Conservation (phyloP, 2,329 filamentous ascomycete species). For the Fusarium protoensiforme region DNA sequence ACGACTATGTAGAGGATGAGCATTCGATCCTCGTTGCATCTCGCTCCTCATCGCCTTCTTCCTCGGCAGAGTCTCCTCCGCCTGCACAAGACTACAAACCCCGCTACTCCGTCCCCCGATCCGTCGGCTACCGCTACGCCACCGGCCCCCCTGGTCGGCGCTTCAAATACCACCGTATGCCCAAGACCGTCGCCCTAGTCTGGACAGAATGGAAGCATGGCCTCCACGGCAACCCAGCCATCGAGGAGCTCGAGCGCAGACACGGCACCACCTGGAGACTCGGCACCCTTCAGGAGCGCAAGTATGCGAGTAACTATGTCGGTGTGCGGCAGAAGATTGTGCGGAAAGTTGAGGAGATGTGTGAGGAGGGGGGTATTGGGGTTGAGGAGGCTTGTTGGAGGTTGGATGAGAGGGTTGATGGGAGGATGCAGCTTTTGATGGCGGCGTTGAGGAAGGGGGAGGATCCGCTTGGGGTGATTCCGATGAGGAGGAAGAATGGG, state of each 20-base stretch:
- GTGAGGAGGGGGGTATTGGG: neutral
- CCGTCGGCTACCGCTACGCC: slow-evolving; percentile 25
- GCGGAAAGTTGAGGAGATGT: slow-evolving; percentile 32
- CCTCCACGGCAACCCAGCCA: slow-evolving; percentile 29
- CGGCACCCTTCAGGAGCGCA: slow-evolving; percentile 28
- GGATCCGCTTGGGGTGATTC: slow-evolving; percentile 38
- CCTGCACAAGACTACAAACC: slow-evolving; percentile 1
- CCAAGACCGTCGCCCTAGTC: slow-evolving; percentile 34
- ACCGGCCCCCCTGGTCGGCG: slow-evolving; percentile 19
- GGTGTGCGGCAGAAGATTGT: slow-evolving; percentile 37
- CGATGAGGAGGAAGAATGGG: neutral
- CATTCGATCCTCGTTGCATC: neutral
- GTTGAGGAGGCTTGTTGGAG: slow-evolving; percentile 16
- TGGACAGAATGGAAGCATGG: slow-evolving; percentile 42
- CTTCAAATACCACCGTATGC: slow-evolving; percentile 40
- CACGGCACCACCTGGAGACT: slow-evolving; percentile 37
- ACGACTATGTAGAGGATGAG: neutral
- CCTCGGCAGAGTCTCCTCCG: neutral
- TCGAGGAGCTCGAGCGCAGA: slow-evolving; percentile 33
- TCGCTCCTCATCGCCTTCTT: neutral
- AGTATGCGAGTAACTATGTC: slow-evolving; percentile 44
- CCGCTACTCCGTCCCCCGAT: slow-evolving; percentile 34
- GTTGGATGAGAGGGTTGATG: slow-evolving; percentile 37
- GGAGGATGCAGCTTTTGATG: slow-evolving; percentile 39
- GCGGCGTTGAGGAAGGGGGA: slow-evolving; percentile 26